A percentile compares a stretch with the other conserved stretches of the same genome.
These are phyloP conservation scores for Teunomyces barrocoloradensis DNA, from an alignment of 805 yeast genomes.

Conservation along the genomic window DNA sequence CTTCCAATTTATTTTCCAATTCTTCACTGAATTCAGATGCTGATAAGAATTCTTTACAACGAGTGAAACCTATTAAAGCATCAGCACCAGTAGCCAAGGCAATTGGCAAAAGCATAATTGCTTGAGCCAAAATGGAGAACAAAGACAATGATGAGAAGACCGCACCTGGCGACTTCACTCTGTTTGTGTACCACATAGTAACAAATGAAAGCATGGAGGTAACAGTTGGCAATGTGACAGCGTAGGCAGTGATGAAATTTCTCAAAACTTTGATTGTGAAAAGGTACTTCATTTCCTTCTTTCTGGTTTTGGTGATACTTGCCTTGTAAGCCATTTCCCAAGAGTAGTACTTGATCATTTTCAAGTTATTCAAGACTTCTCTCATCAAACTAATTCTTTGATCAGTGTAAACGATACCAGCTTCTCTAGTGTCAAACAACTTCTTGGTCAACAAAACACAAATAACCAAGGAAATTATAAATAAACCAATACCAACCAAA, in stretches of 20 bases:
- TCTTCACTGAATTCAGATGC: constrained; percentile 16
- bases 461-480: constrained; percentile 30
- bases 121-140: constrained; percentile 42
- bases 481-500: constrained; percentile 41
- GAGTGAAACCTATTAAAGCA: constrained; percentile 38
- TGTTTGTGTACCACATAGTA: constrained; percentile 45
- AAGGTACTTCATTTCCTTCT: constrained; percentile 37
- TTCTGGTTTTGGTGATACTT: constrained; percentile 34
- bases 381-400: constrained; percentile 41
- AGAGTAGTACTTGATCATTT: constrained; percentile 44
- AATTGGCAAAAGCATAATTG: constrained; percentile 42
- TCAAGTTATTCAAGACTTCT: constrained; percentile 39
- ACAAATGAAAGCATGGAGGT: constrained; percentile 46
- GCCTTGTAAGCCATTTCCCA: constrained; percentile 45
- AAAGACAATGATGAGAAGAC: constrained; percentile 44
- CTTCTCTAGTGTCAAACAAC: constrained; percentile 35
- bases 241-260: constrained; percentile 42
- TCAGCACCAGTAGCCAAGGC: constrained; percentile 46
- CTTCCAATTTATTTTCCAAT: constrained; percentile 9
- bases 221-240: constrained; percentile 42
- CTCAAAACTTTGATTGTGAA: constrained; percentile 42
- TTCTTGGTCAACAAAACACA: constrained; percentile 35
- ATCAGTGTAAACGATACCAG: constrained; percentile 39
- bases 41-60: constrained; percentile 22
- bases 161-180: constrained; percentile 32